These are phyloP conservation scores for Aspergillus neoniger DNA, from an alignment of 2,329 filamentous ascomycete species.

Conservation along the genomic window DNA sequence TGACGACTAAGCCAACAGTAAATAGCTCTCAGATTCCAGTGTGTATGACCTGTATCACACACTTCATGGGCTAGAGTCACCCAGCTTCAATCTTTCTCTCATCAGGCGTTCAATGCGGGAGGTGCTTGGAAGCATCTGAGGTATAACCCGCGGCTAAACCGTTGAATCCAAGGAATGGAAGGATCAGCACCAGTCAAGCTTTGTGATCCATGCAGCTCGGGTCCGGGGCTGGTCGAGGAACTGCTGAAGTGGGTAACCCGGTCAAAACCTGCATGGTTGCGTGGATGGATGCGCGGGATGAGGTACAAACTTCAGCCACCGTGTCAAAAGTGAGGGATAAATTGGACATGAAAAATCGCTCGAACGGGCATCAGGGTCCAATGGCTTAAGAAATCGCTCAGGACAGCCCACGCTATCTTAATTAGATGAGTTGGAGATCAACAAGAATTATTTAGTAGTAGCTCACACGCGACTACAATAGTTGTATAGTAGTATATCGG, in stretches of 20 bases:
- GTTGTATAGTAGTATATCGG: background rate
- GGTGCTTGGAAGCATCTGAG: background rate
- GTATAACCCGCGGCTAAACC: background rate
- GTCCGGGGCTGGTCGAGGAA: conserved; percentile 11
- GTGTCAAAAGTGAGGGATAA: background rate
- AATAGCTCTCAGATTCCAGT: background rate
- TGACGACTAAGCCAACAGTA: background rate
- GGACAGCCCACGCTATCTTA: background rate
- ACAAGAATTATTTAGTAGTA: background rate
- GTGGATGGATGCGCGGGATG: conserved; percentile 4
- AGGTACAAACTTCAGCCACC: background rate
- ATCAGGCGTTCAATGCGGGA: background rate
- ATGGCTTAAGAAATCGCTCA: background rate
- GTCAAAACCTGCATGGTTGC: conserved; percentile 5
- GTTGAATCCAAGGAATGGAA: conserved; percentile 4
- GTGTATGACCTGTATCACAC: background rate
- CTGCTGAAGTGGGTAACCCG: conserved; percentile 11
- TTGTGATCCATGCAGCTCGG: conserved; percentile 15
- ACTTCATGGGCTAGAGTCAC: background rate
- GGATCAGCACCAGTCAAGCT: conserved; percentile 16
- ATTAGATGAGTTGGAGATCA: background rate
- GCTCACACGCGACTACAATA: background rate
- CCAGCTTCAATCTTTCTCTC: background rate
- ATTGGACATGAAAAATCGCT: background rate
- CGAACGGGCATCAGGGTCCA: background rate